Percentiles rank a stretch among this genome's conserved stretches.
phyloP scores from a whole-genome alignment of 2,329 filamentous ascomycete genomes.

The Microdochium bolleyi region DNA sequence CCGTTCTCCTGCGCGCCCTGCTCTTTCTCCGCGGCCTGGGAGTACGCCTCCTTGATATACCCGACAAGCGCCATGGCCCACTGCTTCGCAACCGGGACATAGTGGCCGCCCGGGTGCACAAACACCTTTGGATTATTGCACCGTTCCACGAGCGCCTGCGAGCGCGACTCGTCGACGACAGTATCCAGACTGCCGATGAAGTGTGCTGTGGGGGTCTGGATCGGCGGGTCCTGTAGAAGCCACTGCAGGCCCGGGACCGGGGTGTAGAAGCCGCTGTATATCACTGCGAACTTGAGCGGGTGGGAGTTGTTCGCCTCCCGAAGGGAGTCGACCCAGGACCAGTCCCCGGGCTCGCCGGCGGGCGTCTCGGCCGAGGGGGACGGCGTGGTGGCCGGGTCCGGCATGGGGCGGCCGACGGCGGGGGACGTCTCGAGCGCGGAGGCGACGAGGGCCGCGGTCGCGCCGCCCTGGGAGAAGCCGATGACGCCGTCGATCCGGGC shows the following conservation, averaged over 20 bases:
- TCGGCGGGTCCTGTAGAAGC: slow-evolving; percentile 23
- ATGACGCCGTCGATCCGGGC: slow-evolving; percentile 63
- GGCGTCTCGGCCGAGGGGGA: slow-evolving; percentile 11
- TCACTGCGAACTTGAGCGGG: slow-evolving; percentile 50
- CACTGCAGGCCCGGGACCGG: slow-evolving; percentile 19
- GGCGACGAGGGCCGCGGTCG: slow-evolving; percentile 64
- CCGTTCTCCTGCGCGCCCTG: not conserved
- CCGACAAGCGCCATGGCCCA: slow-evolving; percentile 69
- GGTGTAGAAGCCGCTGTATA: slow-evolving; percentile 59
- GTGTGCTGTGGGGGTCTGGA: slow-evolving; percentile 72
- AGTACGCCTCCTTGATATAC: slow-evolving; percentile 1
- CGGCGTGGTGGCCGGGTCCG: slow-evolving; percentile 15
- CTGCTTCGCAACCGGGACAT: slow-evolving; percentile 76
- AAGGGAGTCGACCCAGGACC: slow-evolving; percentile 34
- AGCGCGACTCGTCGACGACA: slow-evolving; percentile 74
- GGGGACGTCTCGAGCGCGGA: slow-evolving; percentile 54
- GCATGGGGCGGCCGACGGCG: slow-evolving; percentile 2
- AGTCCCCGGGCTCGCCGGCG: slow-evolving; percentile 30
- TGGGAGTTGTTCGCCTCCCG: slow-evolving; percentile 38
- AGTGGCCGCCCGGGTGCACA: slow-evolving; percentile 83
- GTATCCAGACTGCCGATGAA: slow-evolving; percentile 78
- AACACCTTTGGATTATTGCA: slow-evolving; percentile 47
- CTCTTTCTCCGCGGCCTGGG: slow-evolving; percentile 13
- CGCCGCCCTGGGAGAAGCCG: slow-evolving; percentile 77
- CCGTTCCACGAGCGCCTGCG: slow-evolving; percentile 56